Base-by-base conservation (phyloP, 2,329 filamentous ascomycete genomes). In the Penicillium sp. region DNA sequence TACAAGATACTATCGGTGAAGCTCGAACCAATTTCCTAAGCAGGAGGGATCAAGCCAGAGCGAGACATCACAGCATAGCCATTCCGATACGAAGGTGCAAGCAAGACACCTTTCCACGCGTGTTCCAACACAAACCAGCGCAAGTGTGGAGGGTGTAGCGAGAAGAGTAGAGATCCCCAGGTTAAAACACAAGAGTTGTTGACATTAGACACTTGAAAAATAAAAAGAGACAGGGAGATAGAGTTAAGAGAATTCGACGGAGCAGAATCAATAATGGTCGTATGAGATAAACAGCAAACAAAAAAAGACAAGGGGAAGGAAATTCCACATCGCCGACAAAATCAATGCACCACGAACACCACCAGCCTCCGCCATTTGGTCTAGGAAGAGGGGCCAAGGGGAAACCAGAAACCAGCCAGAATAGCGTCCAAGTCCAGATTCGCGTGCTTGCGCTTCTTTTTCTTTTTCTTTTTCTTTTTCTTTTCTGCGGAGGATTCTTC, bases 281-380 rank as follows among this genome's bases (percentile, higher is more conserved):
- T 66, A 67, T 62, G 64, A 67, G 58, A 67, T 61, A 64, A 66
- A 68, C 61, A 72, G 63, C 64, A 62, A 62, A 69, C 60, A 65
- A 63, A 62, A 70, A 70, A 56, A 56, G 53, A 57, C 66, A 67
- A 63, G 63, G 37, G 35, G 22, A 6, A 70, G 58, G n/a, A 66
- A 59, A 72, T 70, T 69, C 71, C 71, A 76, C 70, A 72, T 74
- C 73, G 73, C 74, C 73, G 68, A 70, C 66, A 64, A 64, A 70
- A 70, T 70, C 62, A 71, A 72, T 73, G 73, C 75, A 76, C 75
- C 75, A 72, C 68, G 66, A 76, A 77, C 75, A 77, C 75, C 74
- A 69, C 71, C 68, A 70, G 59, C 73, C 69, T 75, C 73, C 72
- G 70, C 73, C 68, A 70, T 69, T 63, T 50, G 67, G 66, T 76